Evolutionary conservation across 1,284 basidiomycete genomes (phyloP).

Genomic region (Tranzscheliella williamsii): DNA sequence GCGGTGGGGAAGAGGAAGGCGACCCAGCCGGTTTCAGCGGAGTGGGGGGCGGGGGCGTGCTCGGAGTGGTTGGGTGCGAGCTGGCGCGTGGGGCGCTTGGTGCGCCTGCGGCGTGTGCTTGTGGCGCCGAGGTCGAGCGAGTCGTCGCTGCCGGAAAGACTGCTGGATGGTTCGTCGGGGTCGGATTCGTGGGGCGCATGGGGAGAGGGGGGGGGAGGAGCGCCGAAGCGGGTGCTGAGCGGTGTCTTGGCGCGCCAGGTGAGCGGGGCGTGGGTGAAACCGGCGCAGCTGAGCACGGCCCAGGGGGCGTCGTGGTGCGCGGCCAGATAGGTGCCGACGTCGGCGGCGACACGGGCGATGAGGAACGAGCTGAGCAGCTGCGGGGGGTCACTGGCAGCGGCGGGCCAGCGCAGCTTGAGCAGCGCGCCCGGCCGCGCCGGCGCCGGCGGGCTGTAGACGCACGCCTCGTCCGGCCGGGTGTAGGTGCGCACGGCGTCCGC

Average conservation of each 20-base stretch:
- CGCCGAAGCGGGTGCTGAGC: slow-evolving; percentile 14
- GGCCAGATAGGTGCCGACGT: slow-evolving; percentile 8
- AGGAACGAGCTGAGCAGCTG: slow-evolving; percentile 19
- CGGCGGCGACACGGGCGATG: slow-evolving; percentile 6
- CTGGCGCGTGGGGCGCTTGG: slow-evolving; percentile 20
- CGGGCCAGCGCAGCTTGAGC: slow-evolving; percentile 15
- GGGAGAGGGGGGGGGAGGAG: not conserved
- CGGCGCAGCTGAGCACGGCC: slow-evolving; percentile 24
- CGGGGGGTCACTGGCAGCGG: not conserved
- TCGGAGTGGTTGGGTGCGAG: slow-evolving; percentile 25
- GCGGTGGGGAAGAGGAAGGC: slow-evolving; percentile 9
- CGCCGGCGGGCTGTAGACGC: slow-evolving; percentile 22
- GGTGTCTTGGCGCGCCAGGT: slow-evolving; percentile 36
- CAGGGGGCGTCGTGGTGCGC: not conserved
- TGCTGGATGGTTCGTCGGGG: slow-evolving; percentile 1
- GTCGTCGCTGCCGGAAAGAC: slow-evolving; percentile 6
- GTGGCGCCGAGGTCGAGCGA: slow-evolving; percentile 17
- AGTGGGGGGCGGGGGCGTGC: slow-evolving; percentile 18
- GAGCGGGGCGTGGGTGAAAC: slow-evolving; percentile 43
- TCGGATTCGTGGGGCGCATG: slow-evolving; percentile 2
- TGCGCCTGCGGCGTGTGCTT: slow-evolving; percentile 1
- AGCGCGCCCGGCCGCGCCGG: slow-evolving; percentile 6
- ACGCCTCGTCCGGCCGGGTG: slow-evolving; percentile 6
- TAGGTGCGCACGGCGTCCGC: slow-evolving; percentile 14
- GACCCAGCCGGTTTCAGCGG: slow-evolving; percentile 28